Percentiles rank a stretch among this genome's conserved stretches.
These are phyloP conservation scores for Auriscalpium vulgare DNA, from an alignment of 768 basidiomycete species.

Conservation along the genomic window DNA sequence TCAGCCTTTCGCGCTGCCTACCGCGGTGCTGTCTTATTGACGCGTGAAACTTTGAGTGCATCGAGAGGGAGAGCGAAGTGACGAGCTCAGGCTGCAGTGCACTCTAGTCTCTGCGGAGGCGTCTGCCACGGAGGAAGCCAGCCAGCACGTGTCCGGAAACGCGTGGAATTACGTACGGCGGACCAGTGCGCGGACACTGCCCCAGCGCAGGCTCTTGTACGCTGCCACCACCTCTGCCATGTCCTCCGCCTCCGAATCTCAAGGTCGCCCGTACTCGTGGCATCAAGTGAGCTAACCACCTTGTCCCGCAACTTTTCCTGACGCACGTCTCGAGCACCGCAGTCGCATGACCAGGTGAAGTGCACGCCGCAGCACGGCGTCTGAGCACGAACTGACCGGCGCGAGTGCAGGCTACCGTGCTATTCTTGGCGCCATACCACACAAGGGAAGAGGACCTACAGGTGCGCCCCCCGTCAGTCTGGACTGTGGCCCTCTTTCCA, in stretches of 20 bases:
- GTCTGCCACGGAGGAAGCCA: too few species aligned
- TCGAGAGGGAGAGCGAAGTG: too few species aligned
- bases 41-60: too few species aligned
- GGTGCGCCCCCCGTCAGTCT: conserved; percentile 30
- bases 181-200: too few species aligned
- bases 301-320: not conserved
- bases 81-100: too few species aligned
- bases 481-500: conserved; percentile 1
- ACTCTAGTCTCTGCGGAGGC: too few species aligned
- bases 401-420: conserved; percentile 56
- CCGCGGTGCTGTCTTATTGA: too few species aligned
- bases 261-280: conserved; percentile 60
- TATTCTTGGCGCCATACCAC: conserved; percentile 65
- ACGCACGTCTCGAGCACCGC: conserved; percentile 1
- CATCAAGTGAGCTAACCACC: conserved; percentile 55
- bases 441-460: conserved; percentile 65
- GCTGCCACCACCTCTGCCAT: not conserved
- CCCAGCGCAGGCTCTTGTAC: too few species aligned
- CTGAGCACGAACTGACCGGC: conserved; percentile 12
- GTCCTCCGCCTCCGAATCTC: conserved; percentile 4
- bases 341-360: conserved; percentile 85
- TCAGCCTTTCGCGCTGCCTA: too few species aligned
- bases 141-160: too few species aligned
- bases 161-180: too few species aligned
- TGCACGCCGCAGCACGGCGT: conserved; percentile 1